A percentile compares a stretch with the other conserved stretches of the same genome.
phyloP scores from a whole-genome alignment of 345 rosid species.

The Corchorus olitorius region DNA sequence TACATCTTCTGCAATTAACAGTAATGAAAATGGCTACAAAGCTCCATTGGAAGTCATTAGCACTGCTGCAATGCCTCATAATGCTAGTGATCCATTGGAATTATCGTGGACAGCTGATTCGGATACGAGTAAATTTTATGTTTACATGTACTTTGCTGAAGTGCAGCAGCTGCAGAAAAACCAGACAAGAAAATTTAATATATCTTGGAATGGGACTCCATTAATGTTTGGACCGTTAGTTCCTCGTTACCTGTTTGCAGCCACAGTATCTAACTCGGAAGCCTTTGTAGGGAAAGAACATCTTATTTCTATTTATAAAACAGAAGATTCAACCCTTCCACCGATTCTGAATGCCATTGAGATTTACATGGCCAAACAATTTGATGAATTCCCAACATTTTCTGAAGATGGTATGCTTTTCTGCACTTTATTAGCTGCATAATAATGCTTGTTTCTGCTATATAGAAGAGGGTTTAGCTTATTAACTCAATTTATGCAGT shows the following conservation, averaged over 20 bases:
- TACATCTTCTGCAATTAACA: constrained; percentile 35
- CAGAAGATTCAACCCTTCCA: constrained; percentile 36
- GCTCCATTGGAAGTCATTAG: constrained; percentile 45
- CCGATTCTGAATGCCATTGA: constrained; percentile 50
- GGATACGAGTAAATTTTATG: constrained; percentile 31
- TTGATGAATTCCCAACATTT: constrained; percentile 22
- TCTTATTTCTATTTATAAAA: constrained; percentile 40
- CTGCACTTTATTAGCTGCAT: constrained; percentile 1
- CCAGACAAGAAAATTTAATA: constrained; percentile 42
- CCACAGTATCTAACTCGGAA: constrained; percentile 26
- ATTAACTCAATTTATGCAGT: constrained; percentile 24
- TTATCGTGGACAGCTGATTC: constrained; percentile 33
- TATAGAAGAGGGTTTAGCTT: neutral
- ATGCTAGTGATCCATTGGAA: constrained; percentile 31
- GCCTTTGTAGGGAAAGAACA: constrained; percentile 47
- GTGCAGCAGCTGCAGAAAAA: constrained; percentile 30
- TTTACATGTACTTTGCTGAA: constrained; percentile 45
- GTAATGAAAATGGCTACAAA: constrained; percentile 33
- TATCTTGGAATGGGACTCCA: constrained; percentile 41
- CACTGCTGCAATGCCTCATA: constrained; percentile 37
- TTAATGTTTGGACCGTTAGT: constrained; percentile 32
- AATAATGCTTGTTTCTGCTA: neutral
- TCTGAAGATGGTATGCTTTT: constrained; percentile 33
- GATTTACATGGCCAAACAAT: constrained; percentile 26
- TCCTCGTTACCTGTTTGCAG: constrained; percentile 30